phyloP scores from a whole-genome alignment of 495 filamentous ascomycete genomes.

The Penicillium dipodomyicola region DNA sequence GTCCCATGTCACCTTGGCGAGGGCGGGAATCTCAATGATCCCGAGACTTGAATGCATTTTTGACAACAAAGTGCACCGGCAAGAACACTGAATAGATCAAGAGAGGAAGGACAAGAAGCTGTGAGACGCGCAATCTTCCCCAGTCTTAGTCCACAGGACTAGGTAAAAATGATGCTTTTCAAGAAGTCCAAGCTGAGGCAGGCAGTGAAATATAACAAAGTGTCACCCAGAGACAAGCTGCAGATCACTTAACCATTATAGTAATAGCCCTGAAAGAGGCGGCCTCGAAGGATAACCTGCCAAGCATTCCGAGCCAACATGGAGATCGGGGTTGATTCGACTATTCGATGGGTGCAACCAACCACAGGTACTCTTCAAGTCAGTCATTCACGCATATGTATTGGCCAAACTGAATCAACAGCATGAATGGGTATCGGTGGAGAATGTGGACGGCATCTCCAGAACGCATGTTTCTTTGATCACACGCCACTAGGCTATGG shows the following conservation, averaged over 20 bases:
- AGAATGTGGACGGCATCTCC: not conserved
- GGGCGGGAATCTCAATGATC: conserved; percentile 29
- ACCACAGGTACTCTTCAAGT: not conserved
- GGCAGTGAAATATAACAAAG: conserved; percentile 6
- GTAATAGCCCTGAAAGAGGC: not conserved
- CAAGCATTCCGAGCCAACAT: conserved; percentile 2
- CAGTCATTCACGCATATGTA: not conserved
- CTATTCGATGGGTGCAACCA: not conserved
- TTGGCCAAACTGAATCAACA: not conserved
- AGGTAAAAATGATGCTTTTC: not conserved
- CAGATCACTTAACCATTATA: not conserved
- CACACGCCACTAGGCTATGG: conserved; percentile 1
- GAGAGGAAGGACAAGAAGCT: not conserved
- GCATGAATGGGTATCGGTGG: not conserved
- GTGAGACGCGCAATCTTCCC: not conserved
- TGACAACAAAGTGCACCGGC: not conserved
- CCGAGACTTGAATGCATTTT: conserved; percentile 29
- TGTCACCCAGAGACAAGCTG: not conserved
- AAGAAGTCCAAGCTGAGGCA: not conserved
- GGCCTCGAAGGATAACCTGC: not conserved
- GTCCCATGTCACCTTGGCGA: conserved; percentile 38
- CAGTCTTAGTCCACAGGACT: not conserved
- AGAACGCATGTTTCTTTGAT: conserved; percentile 2
- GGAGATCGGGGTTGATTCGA: not conserved
- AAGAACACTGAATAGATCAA: not conserved